Evolutionary conservation across 139 green algal species (phyloP), one percentile per base, ranked within the genome.

Genomic region (Micractinium conductrix): DNA sequence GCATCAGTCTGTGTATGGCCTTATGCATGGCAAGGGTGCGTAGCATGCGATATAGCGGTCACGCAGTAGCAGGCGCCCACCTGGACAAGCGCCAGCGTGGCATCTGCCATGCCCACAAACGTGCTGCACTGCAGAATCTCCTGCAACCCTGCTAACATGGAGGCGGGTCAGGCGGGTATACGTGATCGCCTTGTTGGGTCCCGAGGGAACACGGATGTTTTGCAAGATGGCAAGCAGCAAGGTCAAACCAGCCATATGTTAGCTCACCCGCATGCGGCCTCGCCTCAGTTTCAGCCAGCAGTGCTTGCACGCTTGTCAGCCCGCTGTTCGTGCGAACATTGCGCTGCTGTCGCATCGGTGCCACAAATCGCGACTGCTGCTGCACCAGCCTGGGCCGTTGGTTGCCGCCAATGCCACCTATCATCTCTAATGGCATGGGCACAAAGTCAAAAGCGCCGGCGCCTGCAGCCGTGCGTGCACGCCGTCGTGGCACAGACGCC

Each of bases 31-130:
- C 53, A 58, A 58, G 19, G 26, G 53, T 21, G 10, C 2, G 53
- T 28, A 16, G 53, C 53, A 62, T 16, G n/a, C n/a, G n/a, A n/a
- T n/a, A n/a, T n/a, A n/a, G n/a, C n/a, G n/a, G n/a, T n/a, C n/a
- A n/a, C n/a, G n/a, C n/a, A n/a, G n/a, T n/a, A n/a, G n/a, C n/a
- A n/a, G 9, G 65, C 28, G 37, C 65, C 2, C 42, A 72, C 76
- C 76, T 82, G 76, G 75, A 99, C 79, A 70, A 98, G 84, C 0
- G 82, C 92, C 33, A 87, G 79, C 28, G 55, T 88, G 55, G 90
- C 84, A 44, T 96, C 93, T 58, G 93, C 93, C 90, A 97, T 91
- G 72, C 96, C 96, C n/a, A 98, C 96, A 44, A 92, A 97, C 4
- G 86, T 93, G 79, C 93, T 88, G n/a, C 87, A 69, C 45, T 79